These are phyloP conservation scores for Marchantia polymorpha DNA, from an alignment of 225 moss, liverwort and hornwort species.

Conservation along the genomic window DNA sequence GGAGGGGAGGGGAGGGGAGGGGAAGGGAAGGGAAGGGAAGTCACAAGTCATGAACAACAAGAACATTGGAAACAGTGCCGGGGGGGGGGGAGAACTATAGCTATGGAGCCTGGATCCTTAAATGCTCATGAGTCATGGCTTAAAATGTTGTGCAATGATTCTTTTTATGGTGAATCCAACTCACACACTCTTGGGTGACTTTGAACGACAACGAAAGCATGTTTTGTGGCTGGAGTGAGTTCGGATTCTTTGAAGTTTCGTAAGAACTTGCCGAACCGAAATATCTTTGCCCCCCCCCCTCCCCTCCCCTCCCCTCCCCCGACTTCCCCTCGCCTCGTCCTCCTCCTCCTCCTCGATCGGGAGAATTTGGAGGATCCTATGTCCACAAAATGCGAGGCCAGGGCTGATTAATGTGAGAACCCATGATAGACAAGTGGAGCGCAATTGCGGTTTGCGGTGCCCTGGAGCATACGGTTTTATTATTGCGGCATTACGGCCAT, in stretches of 20 bases:
- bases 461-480: too few relatives aligned
- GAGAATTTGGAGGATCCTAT: neutral
- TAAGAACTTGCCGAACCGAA: neutral
- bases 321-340: neutral
- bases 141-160: conserved; percentile 4
- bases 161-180: conserved; percentile 13
- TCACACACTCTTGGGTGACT: conserved; percentile 6
- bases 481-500: too few relatives aligned
- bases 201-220: conserved; percentile 4
- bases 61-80: neutral
- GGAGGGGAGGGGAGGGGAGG: too few relatives aligned
- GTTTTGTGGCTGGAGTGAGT: conserved; percentile 1
- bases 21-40: neutral
- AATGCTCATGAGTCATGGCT: conserved; percentile 9
- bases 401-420: neutral
- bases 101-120: conserved; percentile 4
- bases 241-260: neutral
- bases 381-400: neutral
- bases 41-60: conserved; percentile 13
- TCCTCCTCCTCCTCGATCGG: neutral
- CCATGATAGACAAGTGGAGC: conserved; percentile 5
- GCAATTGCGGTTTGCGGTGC: too few relatives aligned
- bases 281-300: neutral
- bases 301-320: neutral
- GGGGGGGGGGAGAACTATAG: neutral